phyloP scores from a whole-genome alignment of 768 basidiomycete species.

The Calocera cornea region DNA sequence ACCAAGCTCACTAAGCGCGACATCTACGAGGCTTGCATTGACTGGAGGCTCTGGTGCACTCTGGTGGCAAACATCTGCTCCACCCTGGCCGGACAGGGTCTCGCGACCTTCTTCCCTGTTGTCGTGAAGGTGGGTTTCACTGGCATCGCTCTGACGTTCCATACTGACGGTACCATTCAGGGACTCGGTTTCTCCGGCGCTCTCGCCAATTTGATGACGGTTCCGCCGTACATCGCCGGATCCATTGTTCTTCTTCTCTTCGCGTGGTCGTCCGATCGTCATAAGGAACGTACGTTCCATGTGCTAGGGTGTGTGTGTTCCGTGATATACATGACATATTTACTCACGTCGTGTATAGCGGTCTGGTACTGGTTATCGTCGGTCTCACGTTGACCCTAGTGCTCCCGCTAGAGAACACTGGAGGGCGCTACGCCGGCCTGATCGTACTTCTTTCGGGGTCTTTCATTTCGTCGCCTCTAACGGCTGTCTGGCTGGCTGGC shows the following conservation, averaged over 20 bases:
- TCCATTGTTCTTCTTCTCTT: slow-evolving; percentile 18
- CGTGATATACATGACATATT: neutral
- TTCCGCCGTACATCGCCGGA: slow-evolving; percentile 15
- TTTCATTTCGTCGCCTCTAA: neutral
- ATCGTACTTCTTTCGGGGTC: neutral
- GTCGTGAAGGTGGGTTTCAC: neutral
- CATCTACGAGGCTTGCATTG: neutral
- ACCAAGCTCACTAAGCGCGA: neutral
- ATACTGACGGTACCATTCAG: neutral
- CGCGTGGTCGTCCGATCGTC: slow-evolving; percentile 22
- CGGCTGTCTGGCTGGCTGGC: slow-evolving; percentile 4
- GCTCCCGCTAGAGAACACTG: neutral
- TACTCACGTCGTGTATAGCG: neutral
- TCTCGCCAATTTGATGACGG: slow-evolving; percentile 7
- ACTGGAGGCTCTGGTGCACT: neutral
- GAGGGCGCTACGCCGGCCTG: neutral
- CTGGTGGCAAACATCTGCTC: neutral
- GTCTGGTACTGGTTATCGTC: neutral
- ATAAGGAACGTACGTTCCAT: slow-evolving; percentile 21
- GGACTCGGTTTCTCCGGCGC: neutral
- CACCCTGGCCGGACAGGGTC: neutral
- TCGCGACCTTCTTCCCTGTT: neutral
- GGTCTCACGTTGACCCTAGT: neutral
- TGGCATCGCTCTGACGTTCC: neutral
- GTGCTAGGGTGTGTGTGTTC: slow-evolving; percentile 11